phyloP scores from a whole-genome alignment of 2,329 filamentous ascomycete species.

The Dothistroma septosporum region DNA sequence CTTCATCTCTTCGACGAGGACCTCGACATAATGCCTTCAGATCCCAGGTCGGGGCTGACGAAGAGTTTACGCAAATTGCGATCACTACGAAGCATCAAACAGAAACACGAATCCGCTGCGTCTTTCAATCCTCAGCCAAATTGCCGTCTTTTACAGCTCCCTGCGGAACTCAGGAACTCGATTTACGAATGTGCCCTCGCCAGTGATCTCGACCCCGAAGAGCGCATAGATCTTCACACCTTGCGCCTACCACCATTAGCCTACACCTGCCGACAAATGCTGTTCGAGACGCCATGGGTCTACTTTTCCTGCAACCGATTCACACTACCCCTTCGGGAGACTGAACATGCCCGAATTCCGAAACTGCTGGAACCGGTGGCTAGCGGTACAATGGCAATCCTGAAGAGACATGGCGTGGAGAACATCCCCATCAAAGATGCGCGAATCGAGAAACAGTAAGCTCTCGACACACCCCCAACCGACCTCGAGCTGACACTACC shows the following conservation, averaged over 20 bases:
- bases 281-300: background rate
- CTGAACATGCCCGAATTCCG: background rate
- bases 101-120: background rate
- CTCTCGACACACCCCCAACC: background rate
- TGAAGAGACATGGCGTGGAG: background rate
- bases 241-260: background rate
- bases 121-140: background rate
- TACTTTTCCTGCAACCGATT: background rate
- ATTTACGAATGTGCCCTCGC: slow-evolving; percentile 10
- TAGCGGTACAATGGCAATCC: background rate
- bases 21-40: background rate
- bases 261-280: background rate
- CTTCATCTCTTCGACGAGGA: background rate
- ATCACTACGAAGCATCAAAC: background rate
- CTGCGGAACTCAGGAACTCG: slow-evolving; percentile 16
- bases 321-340: background rate
- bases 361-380: background rate
- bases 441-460: background rate
- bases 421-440: background rate
- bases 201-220: background rate
- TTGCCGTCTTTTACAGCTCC: slow-evolving; percentile 12
- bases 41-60: background rate
- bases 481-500: background rate
- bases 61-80: background rate
- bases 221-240: background rate